A percentile compares a stretch with the other conserved stretches of the same genome.
phyloP scores from a whole-genome alignment of 768 basidiomycete genomes.

The Lentinula guzmanii region DNA sequence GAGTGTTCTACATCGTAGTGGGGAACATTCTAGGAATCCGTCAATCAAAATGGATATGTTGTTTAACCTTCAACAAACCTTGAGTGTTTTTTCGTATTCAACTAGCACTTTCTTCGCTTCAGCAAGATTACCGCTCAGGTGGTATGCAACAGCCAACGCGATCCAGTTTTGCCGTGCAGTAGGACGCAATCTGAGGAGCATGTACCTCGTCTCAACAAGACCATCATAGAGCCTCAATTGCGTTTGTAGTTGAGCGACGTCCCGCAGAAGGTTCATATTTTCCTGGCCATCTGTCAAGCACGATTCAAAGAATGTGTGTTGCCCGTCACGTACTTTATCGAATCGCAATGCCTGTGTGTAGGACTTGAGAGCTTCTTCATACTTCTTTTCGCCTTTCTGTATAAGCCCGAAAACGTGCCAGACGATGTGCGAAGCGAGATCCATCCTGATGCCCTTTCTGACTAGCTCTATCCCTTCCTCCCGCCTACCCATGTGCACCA shows the following conservation, averaged over 20 bases:
- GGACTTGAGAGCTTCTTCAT: conserved; percentile 89
- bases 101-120: conserved; percentile 72
- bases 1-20: conserved; percentile 79
- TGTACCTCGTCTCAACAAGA: conserved; percentile 77
- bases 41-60: background rate
- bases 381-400: conserved; percentile 91
- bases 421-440: conserved; percentile 86
- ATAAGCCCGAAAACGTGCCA: conserved; percentile 99
- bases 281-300: conserved; percentile 46
- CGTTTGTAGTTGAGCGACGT: conserved; percentile 83
- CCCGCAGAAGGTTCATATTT: conserved; percentile 89
- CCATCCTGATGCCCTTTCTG: conserved; percentile 75
- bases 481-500: conserved; percentile 72
- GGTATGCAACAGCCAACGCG: conserved; percentile 81
- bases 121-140: conserved; percentile 67
- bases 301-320: background rate
- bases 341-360: conserved; percentile 85
- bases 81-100: conserved; percentile 63
- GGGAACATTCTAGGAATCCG: conserved; percentile 54
- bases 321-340: conserved; percentile 63
- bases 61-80: conserved; percentile 37
- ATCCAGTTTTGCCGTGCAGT: conserved; percentile 87
- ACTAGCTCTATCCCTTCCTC: conserved; percentile 81
- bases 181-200: conserved; percentile 75
- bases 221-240: conserved; percentile 78